Conservation (phyloP, 2,329 filamentous ascomycete species). For the Verticillium dahliae region DNA sequence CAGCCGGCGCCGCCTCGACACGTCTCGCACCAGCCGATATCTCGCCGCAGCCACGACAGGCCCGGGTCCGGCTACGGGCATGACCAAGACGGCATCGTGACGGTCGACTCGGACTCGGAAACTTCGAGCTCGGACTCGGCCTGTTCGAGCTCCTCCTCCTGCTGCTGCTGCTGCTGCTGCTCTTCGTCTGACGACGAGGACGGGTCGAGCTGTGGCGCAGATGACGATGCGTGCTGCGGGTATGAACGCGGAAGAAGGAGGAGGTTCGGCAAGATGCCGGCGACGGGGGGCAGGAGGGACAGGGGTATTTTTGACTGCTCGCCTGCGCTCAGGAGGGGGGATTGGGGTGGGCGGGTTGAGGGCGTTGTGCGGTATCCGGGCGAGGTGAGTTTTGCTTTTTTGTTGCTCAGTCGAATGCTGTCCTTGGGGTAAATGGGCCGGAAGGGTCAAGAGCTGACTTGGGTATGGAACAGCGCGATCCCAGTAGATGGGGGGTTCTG, state of each 20-base stretch:
- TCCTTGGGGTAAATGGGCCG: background rate
- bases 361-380: slow-evolving; percentile 6
- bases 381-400: background rate
- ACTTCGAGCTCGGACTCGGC: background rate
- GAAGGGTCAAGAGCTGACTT: too few species aligned
- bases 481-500: slow-evolving; percentile 3
- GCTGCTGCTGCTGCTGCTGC: too few species aligned
- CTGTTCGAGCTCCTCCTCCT: background rate
- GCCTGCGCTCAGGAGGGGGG: background rate
- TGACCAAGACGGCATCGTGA: background rate
- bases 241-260: background rate
- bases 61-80: too few species aligned
- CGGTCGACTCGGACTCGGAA: background rate
- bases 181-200: background rate
- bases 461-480: slow-evolving; percentile 3
- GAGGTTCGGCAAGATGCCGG: too few species aligned
- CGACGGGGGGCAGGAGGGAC: background rate
- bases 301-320: background rate
- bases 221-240: background rate
- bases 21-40: background rate
- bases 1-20: background rate
- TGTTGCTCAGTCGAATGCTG: background rate
- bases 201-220: background rate
- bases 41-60: background rate
- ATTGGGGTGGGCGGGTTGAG: slow-evolving; percentile 7